These are phyloP conservation scores for Daedaleopsis sinensis DNA, from an alignment of 768 basidiomycete species.

Conservation along the genomic window DNA sequence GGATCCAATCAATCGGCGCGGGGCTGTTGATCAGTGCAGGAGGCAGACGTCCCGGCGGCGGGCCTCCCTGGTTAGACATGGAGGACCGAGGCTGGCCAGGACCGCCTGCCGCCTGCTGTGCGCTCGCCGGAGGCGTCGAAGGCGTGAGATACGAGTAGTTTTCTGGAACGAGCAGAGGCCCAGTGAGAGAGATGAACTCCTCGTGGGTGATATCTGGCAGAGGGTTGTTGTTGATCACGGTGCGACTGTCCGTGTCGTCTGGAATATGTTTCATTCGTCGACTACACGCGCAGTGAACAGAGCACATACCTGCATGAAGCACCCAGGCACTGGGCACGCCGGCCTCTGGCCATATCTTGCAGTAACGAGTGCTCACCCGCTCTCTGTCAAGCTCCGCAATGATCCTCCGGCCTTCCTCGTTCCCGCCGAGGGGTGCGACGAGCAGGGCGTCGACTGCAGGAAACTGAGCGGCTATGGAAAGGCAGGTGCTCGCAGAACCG, in stretches of 20 bases:
- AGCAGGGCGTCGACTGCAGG: constrained; percentile 64
- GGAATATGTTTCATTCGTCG: constrained; percentile 2
- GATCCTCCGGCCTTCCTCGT: constrained; percentile 67
- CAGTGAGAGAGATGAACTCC: constrained; percentile 79
- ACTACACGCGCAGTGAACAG: background rate
- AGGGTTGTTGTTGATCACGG: constrained; percentile 86
- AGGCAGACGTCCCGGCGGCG: constrained; percentile 34
- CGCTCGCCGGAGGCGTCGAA: constrained; percentile 23
- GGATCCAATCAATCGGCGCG: constrained; percentile 86
- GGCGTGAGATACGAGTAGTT: constrained; percentile 56
- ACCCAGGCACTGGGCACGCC: constrained; percentile 86
- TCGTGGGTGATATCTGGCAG: constrained; percentile 86
- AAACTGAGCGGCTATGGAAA: constrained; percentile 76
- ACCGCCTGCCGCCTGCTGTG: constrained; percentile 25
- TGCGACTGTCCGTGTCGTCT: constrained; percentile 63
- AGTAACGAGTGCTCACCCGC: constrained; percentile 71
- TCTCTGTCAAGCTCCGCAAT: constrained; percentile 65
- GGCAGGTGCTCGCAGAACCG: constrained; percentile 70
- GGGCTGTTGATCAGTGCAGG: constrained; percentile 48
- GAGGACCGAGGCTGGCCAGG: constrained; percentile 31
- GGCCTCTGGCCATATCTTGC: constrained; percentile 71
- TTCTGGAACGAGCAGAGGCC: constrained; percentile 81
- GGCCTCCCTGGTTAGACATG: constrained; percentile 17
- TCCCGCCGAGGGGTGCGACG: constrained; percentile 74
- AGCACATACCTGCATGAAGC: constrained; percentile 62